Evolutionary conservation across 768 basidiomycete genomes (phyloP).

Genomic region (Russula griseocarnosa): DNA sequence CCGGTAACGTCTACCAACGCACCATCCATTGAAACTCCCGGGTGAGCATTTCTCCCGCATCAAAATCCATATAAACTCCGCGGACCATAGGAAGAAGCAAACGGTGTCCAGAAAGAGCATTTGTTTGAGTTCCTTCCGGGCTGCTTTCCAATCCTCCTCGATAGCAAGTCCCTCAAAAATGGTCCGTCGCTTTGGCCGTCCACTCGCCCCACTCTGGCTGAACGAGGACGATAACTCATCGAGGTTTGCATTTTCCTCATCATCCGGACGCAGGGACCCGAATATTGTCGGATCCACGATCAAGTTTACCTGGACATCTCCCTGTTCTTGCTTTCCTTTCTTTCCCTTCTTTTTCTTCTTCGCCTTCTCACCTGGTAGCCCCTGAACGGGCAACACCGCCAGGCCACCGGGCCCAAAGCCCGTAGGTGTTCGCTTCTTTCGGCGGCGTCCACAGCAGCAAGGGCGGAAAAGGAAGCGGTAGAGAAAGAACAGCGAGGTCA

Average conservation of each 20-base stretch:
- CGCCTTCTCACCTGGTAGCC: conserved; percentile 44
- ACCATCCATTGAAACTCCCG: conserved; percentile 63
- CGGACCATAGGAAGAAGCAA: conserved; percentile 52
- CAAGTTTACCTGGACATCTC: conserved; percentile 66
- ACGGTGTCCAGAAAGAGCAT: conserved; percentile 48
- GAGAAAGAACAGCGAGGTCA: conserved; percentile 49
- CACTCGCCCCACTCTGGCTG: conserved; percentile 36
- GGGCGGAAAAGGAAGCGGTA: conserved; percentile 58
- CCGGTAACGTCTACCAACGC: conserved; percentile 29
- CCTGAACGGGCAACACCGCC: conserved; percentile 63
- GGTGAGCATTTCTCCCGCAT: conserved; percentile 61
- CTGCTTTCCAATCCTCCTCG: conserved; percentile 60
- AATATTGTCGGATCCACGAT: conserved; percentile 67
- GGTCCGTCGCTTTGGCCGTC: conserved; percentile 42
- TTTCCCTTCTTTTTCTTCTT: conserved; percentile 42
- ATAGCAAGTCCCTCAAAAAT: conserved; percentile 58
- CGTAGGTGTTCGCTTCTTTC: conserved; percentile 31
- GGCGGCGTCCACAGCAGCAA: conserved; percentile 46
- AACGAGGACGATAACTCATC: conserved; percentile 35
- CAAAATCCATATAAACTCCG: conserved; percentile 55
- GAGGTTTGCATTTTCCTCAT: conserved; percentile 39
- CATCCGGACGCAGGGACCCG: conserved; percentile 30
- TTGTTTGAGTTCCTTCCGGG: conserved; percentile 52
- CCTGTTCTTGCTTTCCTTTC: conserved; percentile 34
- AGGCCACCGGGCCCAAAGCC: conserved; percentile 39